A percentile compares a stretch with the other conserved stretches of the same genome.
These are phyloP conservation scores for Miscanthus sacchariflorus DNA, from an alignment of 202 grass and related monocot species.

Conservation along the genomic window DNA sequence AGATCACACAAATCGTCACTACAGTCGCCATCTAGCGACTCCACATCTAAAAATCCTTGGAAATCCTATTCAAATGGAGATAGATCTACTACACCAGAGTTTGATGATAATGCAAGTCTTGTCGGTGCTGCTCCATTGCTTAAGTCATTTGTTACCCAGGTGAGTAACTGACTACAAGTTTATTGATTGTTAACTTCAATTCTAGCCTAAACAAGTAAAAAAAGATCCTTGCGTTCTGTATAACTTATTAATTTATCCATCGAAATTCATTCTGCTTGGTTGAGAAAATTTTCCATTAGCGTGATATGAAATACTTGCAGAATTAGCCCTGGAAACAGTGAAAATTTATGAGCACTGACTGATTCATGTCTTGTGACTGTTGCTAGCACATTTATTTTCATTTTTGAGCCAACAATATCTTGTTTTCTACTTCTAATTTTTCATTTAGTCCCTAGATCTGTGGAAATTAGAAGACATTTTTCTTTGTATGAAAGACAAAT, in stretches of 20 bases:
- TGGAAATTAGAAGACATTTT: neutral
- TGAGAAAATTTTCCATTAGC: neutral
- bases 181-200: slow-evolving; percentile 29
- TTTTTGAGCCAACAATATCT: neutral
- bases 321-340: neutral
- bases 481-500: neutral
- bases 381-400: slow-evolving; percentile 3
- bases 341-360: neutral
- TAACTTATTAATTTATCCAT: slow-evolving; percentile 8
- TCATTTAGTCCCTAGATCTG: neutral
- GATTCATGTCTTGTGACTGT: neutral
- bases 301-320: neutral
- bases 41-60: slow-evolving; percentile 73
- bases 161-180: slow-evolving; percentile 37
- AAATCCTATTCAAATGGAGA: slow-evolving; percentile 87
- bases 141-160: slow-evolving; percentile 94
- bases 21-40: slow-evolving; percentile 60
- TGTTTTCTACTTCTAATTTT: slow-evolving; percentile 10
- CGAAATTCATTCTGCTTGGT: slow-evolving; percentile 37
- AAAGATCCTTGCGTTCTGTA: neutral
- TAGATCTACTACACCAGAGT: slow-evolving; percentile 56
- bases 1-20: slow-evolving; percentile 77
- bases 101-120: slow-evolving; percentile 76
- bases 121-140: slow-evolving; percentile 81
- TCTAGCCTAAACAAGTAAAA: neutral